Base-by-base conservation (phyloP, 2,329 filamentous ascomycete genomes). In the Neophaeococcomyces mojaviensis region DNA sequence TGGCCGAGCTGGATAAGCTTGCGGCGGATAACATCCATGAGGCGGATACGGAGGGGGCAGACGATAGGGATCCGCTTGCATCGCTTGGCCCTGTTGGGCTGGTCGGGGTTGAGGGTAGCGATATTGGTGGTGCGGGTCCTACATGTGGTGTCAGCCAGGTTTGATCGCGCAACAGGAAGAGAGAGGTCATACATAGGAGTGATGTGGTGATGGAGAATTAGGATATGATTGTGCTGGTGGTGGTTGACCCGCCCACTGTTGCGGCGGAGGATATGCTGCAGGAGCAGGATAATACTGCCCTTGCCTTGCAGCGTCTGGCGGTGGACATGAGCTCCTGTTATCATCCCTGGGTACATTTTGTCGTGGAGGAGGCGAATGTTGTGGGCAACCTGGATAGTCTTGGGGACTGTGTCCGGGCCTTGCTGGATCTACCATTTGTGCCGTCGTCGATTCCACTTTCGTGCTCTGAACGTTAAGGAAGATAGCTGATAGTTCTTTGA, bases 221-320 rank as follows among this genome's bases (percentile, higher is more conserved):
- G 44, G 36, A 12, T 34, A 34, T n/a, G 42, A 31, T 9, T n/a
- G n/a, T 28, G n/a, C n/a, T n/a, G 46, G 34, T 39, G 52, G 56
- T 26, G 34, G 46, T 31, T 52, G 55, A 32, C 35, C 47, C 34
- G 50, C 49, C 54, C 64, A 65, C 44, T 62, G 59, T 46, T 58
- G 50, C 40, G 63, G 53, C 51, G 61, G 54, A 49, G 64, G 61
- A 53, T 67, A 61, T 37, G 51, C 46, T 45, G 50, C 44, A 44
- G 50, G 49, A 28, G 54, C 54, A 48, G 64, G 63, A 59, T 66
- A 64, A 64, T 70, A 68, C 58, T 69, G 68, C 59, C 65, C 67
- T 60, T 63, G 67, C 50, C 66, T 67, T 59, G 62, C 63, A 49
- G 67, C 63, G 59, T 71, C 69, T 43, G 52, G 53, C 18, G 47